Percentiles rank a stretch among this genome's conserved stretches.
These are phyloP conservation scores for Volvox reticuliferus DNA, from an alignment of 139 green algal genomes.

Conservation along the genomic window DNA sequence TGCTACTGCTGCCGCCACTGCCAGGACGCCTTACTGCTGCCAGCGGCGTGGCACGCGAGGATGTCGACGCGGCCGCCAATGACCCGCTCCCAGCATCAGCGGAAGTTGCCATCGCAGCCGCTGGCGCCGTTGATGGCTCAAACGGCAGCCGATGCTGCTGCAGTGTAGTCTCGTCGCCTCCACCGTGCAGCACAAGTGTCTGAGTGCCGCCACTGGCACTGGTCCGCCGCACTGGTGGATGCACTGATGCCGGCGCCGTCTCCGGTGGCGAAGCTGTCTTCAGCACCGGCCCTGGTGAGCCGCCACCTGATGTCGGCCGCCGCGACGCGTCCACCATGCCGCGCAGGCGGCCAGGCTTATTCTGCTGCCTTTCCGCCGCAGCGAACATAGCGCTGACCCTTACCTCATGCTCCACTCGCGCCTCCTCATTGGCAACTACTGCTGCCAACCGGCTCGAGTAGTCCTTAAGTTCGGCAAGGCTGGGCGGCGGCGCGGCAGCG, in stretches of 20 bases:
- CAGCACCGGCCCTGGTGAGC: too few species aligned
- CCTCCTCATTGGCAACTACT: conserved; percentile 49
- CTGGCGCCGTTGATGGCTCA: neutral
- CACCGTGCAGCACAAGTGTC: conserved; percentile 23
- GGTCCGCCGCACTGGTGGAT: neutral
- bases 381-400: conserved; percentile 55
- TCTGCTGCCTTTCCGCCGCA: conserved; percentile 29
- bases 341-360: conserved; percentile 42
- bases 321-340: conserved; percentile 55
- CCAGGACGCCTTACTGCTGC: conserved; percentile 10
- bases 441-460: conserved; percentile 48
- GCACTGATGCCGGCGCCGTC: neutral
- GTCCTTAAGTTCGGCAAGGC: conserved; percentile 43
- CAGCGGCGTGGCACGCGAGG: neutral
- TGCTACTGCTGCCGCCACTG: conserved; percentile 6
- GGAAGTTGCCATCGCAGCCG: neutral
- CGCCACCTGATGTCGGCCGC: conserved; percentile 3
- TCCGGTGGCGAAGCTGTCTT: neutral
- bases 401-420: conserved; percentile 53
- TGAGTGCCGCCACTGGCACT: neutral
- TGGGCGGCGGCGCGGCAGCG: conserved; percentile 36
- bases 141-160: neutral
- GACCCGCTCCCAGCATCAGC: too few species aligned
- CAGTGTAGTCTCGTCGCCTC: neutral
- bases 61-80: neutral